Base-by-base conservation (phyloP, 257 asterid genomes). In the Salvia rosmarinus region DNA sequence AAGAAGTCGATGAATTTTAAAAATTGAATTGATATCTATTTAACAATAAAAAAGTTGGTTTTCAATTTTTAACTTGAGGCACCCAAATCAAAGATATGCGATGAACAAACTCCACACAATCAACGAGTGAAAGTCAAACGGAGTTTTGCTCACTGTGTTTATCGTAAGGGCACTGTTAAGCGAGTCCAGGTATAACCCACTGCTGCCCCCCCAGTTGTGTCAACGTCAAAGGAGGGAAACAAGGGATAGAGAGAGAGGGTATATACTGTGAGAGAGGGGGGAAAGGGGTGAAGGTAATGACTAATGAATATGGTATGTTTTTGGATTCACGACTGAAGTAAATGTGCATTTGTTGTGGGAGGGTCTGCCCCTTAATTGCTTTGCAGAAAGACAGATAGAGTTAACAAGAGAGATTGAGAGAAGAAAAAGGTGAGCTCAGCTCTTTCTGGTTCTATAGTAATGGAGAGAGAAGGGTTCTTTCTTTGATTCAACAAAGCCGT, bases 311-410 rank as follows among this genome's bases (percentile, higher is more conserved):
- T 63, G 75, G 77, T 39, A 62, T 72, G 84, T 79, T 85, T 82
- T 80, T 71, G 71, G 90, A 78, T 82, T 79, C 87, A 79, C 81
- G 61, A 77, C 74, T 79, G 88, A 32, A 87, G 89, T 86, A 82
- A 91, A 85, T 91, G 87, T 73, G 83, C 88, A 83, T 78, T 88
- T 85, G 89, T 78, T 80, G 84, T 54, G 76, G 30, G 85, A 81
- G 82, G 89, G 81, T 80, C 76, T 81, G 86, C 79, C 64, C 8
- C 37, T 83, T 80, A 67, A 83, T 82, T 51, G 70, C 40, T 70
- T 64, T 64, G 61, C 58, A 39, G 84, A 70, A 71, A 10, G 67
- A 17, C 55, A 67, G n/a, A n/a, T n/a, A n/a, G n/a, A n/a, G n/a
- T n/a, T n/a, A n/a, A n/a, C n/a, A n/a, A n/a, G 61, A 59, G 54